Evolutionary conservation across 2,329 filamentous ascomycete genomes (phyloP).

Genomic region (Coniochaeta pulveracea): DNA sequence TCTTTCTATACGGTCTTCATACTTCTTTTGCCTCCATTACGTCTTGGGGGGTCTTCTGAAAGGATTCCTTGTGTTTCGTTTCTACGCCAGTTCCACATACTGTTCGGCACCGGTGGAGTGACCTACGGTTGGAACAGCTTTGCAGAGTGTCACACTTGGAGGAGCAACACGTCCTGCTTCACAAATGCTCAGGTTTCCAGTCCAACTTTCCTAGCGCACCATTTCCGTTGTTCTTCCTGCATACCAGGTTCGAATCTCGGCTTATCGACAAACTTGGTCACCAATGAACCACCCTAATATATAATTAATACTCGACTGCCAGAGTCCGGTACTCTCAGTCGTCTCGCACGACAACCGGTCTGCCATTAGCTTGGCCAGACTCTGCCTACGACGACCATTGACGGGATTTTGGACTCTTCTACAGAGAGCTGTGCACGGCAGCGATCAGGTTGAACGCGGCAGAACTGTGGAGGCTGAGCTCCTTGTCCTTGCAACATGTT

Average conservation of each 20-base stretch:
- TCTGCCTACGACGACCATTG: not conserved
- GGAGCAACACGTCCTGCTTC: too few relatives aligned
- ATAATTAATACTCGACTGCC: constrained; percentile 17
- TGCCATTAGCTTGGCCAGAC: constrained; percentile 1
- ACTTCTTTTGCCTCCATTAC: not conserved
- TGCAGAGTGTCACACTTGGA: too few relatives aligned
- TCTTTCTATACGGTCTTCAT: not conserved
- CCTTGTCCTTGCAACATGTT: constrained; percentile 25
- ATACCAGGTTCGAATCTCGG: not conserved
- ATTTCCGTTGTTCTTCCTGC: constrained; percentile 1
- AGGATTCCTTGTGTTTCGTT: not conserved
- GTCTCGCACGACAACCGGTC: constrained; percentile 1
- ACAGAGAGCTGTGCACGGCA: not conserved
- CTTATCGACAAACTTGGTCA: constrained; percentile 2
- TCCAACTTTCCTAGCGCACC: not conserved
- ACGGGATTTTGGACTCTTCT: not conserved
- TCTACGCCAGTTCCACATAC: not conserved
- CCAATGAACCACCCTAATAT: constrained; percentile 16
- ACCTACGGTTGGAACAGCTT: too few relatives aligned
- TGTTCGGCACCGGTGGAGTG: not conserved
- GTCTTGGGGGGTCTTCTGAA: constrained; percentile 1
- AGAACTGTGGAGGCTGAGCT: constrained; percentile 11
- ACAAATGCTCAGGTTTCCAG: too few relatives aligned
- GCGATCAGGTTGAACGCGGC: constrained; percentile 7
- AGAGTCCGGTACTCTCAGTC: constrained; percentile 14